phyloP scores from a whole-genome alignment of 2,329 filamentous ascomycete genomes.

The Cladosporium halotolerans region DNA sequence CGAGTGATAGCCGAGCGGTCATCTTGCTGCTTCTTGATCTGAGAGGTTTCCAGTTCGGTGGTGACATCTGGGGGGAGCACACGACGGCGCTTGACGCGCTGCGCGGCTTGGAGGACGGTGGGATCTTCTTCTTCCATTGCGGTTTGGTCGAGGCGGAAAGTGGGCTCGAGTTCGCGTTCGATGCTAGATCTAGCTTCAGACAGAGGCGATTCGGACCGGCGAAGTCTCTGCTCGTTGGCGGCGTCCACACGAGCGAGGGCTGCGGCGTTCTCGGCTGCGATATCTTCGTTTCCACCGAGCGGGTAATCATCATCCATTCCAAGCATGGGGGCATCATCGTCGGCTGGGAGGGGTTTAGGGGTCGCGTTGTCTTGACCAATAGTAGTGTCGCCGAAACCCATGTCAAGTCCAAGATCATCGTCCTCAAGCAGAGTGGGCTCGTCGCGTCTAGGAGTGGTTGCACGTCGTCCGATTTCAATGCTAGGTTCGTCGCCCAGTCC shows the following conservation, averaged over 20 bases:
- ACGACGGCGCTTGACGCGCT: constrained; percentile 69
- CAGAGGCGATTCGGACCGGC: constrained; percentile 48
- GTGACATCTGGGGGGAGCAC: constrained; percentile 74
- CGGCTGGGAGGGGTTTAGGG: constrained; percentile 11
- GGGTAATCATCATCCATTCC: constrained; percentile 32
- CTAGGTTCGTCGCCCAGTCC: constrained; percentile 49
- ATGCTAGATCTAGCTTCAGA: constrained; percentile 48
- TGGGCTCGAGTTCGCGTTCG: constrained; percentile 60
- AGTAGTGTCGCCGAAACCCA: constrained; percentile 30
- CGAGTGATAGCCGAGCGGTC: constrained; percentile 83
- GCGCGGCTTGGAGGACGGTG: constrained; percentile 51
- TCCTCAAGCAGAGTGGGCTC: constrained; percentile 54
- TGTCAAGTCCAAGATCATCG: constrained; percentile 48
- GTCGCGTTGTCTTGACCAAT: constrained; percentile 18
- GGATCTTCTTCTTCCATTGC: constrained; percentile 38
- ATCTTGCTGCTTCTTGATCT: constrained; percentile 80
- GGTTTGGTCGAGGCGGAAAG: constrained; percentile 36
- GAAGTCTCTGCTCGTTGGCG: constrained; percentile 32
- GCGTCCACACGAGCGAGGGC: constrained; percentile 39
- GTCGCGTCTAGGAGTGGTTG: constrained; percentile 54
- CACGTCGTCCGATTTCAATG: constrained; percentile 87
- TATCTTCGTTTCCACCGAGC: constrained; percentile 34
- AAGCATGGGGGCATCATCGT: constrained; percentile 21
- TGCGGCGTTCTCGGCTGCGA: constrained; percentile 36
- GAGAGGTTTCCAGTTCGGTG: constrained; percentile 66